phyloP scores from a whole-genome alignment of 352 stramenopile genomes.

The Phytophthora citrophthora region DNA sequence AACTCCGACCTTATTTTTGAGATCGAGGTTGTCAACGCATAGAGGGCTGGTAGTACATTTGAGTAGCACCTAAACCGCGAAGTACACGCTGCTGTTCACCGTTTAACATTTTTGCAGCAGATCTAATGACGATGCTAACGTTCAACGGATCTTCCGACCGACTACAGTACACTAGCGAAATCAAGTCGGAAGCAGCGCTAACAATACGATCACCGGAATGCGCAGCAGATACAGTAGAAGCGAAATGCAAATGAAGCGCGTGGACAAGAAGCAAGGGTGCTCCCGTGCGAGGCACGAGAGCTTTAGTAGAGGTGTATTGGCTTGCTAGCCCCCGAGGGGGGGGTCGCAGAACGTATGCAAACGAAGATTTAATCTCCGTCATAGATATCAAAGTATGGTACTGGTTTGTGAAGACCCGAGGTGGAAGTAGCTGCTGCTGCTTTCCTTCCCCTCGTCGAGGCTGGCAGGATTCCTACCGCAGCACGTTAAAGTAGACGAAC shows the following conservation, averaged over 20 bases:
- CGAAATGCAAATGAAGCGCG: conserved; percentile 7
- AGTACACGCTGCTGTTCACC: conserved; percentile 11
- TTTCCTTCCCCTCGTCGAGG: background rate
- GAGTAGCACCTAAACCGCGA: conserved; percentile 3
- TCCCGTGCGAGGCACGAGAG: conserved; percentile 24
- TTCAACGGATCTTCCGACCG: conserved; percentile 1
- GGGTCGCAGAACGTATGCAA: conserved; percentile 17
- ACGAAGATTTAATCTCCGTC: conserved; percentile 2
- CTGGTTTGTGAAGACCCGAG: conserved; percentile 1
- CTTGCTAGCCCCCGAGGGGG: background rate
- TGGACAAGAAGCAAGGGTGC: conserved; percentile 15
- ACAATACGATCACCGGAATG: conserved; percentile 2
- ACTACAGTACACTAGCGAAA: conserved; percentile 5
- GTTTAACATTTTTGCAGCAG: conserved; percentile 15
- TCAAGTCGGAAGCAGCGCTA: background rate
- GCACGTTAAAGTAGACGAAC: conserved; percentile 53
- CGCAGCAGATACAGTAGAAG: no score
- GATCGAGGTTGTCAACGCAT: conserved; percentile 89
- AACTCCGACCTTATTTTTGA: conserved; percentile 96
- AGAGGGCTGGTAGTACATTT: conserved; percentile 11
- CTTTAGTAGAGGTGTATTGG: conserved; percentile 30
- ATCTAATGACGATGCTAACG: background rate
- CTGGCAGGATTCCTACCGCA: conserved; percentile 36
- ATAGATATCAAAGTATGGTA: conserved; percentile 43
- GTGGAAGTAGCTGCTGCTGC: background rate